Percentiles rank a stretch among this genome's conserved stretches.
These are phyloP conservation scores for Chalciporus pseudorubinellus DNA, from an alignment of 768 basidiomycete genomes.

Conservation along the genomic window DNA sequence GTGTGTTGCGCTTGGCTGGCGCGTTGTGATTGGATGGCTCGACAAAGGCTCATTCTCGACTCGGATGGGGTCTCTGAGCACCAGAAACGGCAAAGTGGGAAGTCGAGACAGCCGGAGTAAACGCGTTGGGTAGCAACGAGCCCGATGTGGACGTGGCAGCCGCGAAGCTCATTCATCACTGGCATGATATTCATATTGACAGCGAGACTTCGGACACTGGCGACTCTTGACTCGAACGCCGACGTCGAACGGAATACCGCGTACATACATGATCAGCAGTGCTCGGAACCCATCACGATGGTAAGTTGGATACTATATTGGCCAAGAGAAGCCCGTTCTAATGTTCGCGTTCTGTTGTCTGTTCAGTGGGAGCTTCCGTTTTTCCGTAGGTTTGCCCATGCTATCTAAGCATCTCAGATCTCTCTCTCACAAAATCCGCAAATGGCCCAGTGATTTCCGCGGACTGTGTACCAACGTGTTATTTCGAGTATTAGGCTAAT, in stretches of 20 bases:
- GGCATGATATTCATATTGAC: not conserved
- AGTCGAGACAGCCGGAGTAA: slow-evolving; percentile 15
- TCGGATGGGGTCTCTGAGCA: too few species aligned
- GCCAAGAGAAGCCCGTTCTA: slow-evolving; percentile 1
- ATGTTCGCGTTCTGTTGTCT: not conserved
- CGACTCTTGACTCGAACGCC: not conserved
- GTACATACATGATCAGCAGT: not conserved
- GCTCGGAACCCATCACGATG: not conserved
- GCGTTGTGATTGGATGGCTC: not conserved
- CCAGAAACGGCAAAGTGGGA: not conserved
- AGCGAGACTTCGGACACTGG: not conserved
- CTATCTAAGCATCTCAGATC: slow-evolving; percentile 25
- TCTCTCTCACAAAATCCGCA: slow-evolving; percentile 27
- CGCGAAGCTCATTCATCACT: not conserved
- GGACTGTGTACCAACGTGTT: slow-evolving; percentile 26
- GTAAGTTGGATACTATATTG: not conserved
- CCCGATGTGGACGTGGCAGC: slow-evolving; percentile 15
- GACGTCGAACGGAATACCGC: not conserved
- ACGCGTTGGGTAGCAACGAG: slow-evolving; percentile 13
- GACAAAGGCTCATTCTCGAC: not conserved
- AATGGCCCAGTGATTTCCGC: slow-evolving; percentile 31
- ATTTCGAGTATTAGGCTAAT: slow-evolving; percentile 22
- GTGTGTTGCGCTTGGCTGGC: not conserved
- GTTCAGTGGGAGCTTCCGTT: not conserved
- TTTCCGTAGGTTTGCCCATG: slow-evolving; percentile 3